These are phyloP conservation scores for Stagonosporopsis vannaccii DNA, from an alignment of 2,329 filamentous ascomycete genomes.

Conservation along the genomic window DNA sequence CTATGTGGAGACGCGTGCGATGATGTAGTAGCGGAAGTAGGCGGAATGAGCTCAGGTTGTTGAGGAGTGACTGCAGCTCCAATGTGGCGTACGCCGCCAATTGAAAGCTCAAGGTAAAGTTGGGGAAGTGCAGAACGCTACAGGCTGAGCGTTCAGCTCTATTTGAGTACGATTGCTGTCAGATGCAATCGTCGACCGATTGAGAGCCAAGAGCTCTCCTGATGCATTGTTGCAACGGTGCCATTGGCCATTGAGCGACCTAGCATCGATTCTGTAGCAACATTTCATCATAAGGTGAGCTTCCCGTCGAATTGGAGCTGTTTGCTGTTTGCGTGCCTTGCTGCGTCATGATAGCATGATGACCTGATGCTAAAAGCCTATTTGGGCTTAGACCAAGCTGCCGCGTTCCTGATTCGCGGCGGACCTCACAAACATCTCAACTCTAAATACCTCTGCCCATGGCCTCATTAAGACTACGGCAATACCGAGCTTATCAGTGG, in stretches of 20 bases:
- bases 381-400: background rate
- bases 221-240: slow-evolving; percentile 17
- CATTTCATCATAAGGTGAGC: slow-evolving; percentile 32
- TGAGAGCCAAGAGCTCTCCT: slow-evolving; percentile 23
- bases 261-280: slow-evolving; percentile 16
- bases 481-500: background rate
- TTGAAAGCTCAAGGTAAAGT: slow-evolving; percentile 3
- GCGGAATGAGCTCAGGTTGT: slow-evolving; percentile 13
- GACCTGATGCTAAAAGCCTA: slow-evolving; percentile 13
- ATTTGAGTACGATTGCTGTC: slow-evolving; percentile 10
- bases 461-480: slow-evolving; percentile 3
- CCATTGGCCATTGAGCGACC: slow-evolving; percentile 21
- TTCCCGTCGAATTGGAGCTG: slow-evolving; percentile 24
- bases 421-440: background rate
- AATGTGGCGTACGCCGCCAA: background rate
- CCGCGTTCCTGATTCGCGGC: slow-evolving; percentile 5
- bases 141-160: slow-evolving; percentile 16
- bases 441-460: slow-evolving; percentile 10
- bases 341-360: slow-evolving; percentile 20
- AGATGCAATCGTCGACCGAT: slow-evolving; percentile 10
- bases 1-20: slow-evolving; percentile 7
- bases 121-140: slow-evolving; percentile 2
- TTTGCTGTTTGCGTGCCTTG: slow-evolving; percentile 16
- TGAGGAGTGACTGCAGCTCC: slow-evolving; percentile 4
- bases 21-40: slow-evolving; percentile 17